These are phyloP conservation scores for Phytophthora litchii DNA, from an alignment of 352 stramenopile species.

Conservation along the genomic window DNA sequence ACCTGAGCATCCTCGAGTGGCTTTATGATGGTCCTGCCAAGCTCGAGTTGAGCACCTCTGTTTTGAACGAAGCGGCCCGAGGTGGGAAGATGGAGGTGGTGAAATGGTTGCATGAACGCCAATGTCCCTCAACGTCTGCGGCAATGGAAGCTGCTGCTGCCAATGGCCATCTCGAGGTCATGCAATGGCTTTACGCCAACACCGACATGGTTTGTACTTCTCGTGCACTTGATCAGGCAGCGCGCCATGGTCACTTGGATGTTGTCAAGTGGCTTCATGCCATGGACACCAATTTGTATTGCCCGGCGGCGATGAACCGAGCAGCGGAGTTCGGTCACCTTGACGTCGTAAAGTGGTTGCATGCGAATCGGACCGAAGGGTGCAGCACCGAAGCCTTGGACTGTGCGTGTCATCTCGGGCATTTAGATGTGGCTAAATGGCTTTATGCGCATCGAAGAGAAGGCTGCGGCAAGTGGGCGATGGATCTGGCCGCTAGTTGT, in stretches of 20 bases:
- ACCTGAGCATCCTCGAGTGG: constrained; percentile 13
- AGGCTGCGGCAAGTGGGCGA: constrained; percentile 10
- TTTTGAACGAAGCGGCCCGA: constrained; percentile 17
- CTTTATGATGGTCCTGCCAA: constrained; percentile 16
- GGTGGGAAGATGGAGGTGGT: constrained; percentile 16
- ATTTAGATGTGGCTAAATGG: constrained; percentile 20
- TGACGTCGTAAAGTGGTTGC: constrained; percentile 27
- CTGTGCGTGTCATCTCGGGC: constrained; percentile 18
- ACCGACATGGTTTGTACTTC: constrained; percentile 11
- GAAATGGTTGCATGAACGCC: constrained; percentile 17
- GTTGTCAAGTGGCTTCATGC: constrained; percentile 22
- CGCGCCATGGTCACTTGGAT: constrained; percentile 13
- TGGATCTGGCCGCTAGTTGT: constrained; percentile 19
- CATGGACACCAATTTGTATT: constrained; percentile 18
- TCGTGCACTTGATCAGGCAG: constrained; percentile 13
- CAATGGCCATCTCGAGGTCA: constrained; percentile 17
- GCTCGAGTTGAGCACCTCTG: constrained; percentile 1
- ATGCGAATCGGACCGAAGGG: constrained; percentile 16
- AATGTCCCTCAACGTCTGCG: constrained; percentile 11
- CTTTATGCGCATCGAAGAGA: constrained; percentile 20
- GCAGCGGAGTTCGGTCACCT: constrained; percentile 26
- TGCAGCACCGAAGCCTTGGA: constrained; percentile 23
- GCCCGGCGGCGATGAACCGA: constrained; percentile 22
- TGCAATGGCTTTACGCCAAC: constrained; percentile 16
- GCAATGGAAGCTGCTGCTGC: constrained; percentile 27